Conservation (phyloP, 805 yeast genomes). For the Deakozyma indianensis region DNA sequence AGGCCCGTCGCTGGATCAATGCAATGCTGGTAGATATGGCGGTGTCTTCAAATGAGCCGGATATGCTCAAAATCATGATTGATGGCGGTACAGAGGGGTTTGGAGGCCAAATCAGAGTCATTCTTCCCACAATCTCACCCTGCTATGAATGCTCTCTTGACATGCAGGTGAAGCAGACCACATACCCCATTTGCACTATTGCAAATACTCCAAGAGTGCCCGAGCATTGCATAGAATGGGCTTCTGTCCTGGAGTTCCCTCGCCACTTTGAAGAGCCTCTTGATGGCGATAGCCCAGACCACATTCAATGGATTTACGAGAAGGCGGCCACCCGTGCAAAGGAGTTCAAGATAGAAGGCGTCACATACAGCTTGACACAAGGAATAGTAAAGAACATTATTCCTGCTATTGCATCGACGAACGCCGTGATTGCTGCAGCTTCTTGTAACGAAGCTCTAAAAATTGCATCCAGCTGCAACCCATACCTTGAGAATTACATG, state of each 20-base stretch:
- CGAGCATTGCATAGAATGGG: slow-evolving; percentile 91
- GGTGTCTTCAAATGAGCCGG: slow-evolving; percentile 30
- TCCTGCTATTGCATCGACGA: slow-evolving; percentile 90
- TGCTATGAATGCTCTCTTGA: slow-evolving; percentile 89
- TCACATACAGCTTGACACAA: slow-evolving; percentile 53
- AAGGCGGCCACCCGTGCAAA: slow-evolving; percentile 45
- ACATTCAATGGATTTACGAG: slow-evolving; percentile 48
- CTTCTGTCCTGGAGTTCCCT: slow-evolving; percentile 65
- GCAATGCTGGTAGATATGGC: slow-evolving; percentile 50
- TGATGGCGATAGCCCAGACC: slow-evolving; percentile 56
- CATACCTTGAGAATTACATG: slow-evolving; percentile 61
- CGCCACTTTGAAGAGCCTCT: slow-evolving; percentile 25
- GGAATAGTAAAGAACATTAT: slow-evolving; percentile 88
- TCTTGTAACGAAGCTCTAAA: slow-evolving; percentile 82
- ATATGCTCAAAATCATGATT: slow-evolving; percentile 47
- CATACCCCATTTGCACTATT: slow-evolving; percentile 85
- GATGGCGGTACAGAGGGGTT: slow-evolving; percentile 97
- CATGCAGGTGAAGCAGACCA: slow-evolving; percentile 41
- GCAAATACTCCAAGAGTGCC: slow-evolving; percentile 91
- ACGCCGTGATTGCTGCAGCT: slow-evolving; percentile 80
- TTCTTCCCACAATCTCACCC: slow-evolving; percentile 70
- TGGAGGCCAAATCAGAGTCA: slow-evolving; percentile 79
- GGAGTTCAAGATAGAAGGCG: slow-evolving; percentile 51
- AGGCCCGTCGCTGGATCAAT: slow-evolving; percentile 86
- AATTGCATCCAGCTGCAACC: slow-evolving; percentile 55